phyloP scores from a whole-genome alignment of 805 yeast genomes.

The Wickerhamiella brachini region DNA sequence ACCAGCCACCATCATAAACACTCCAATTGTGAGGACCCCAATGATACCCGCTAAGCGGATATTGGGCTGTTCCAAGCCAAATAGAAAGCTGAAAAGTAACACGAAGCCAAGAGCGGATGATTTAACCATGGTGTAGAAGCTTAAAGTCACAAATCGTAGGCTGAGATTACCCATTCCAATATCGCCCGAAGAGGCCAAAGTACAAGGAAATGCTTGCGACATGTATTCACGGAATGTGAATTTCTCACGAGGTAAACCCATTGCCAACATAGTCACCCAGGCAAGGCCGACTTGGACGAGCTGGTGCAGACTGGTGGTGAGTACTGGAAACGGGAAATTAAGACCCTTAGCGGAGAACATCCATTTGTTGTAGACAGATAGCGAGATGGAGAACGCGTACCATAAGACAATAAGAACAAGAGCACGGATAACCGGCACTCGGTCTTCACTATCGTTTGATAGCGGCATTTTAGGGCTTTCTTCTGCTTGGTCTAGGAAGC shows the following conservation, averaged over 20 bases:
- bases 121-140: constrained; percentile 86
- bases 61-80: constrained; percentile 62
- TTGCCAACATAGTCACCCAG: constrained; percentile 29
- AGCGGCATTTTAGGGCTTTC: neutral
- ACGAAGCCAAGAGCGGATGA: constrained; percentile 84
- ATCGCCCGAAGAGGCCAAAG: constrained; percentile 81
- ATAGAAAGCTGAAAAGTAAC: constrained; percentile 69
- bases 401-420: constrained; percentile 17
- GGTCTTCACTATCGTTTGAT: neutral
- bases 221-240: constrained; percentile 21
- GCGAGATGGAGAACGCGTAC: constrained; percentile 27
- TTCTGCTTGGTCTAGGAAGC: neutral
- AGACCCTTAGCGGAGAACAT: constrained; percentile 74
- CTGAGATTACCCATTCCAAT: constrained; percentile 86
- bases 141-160: constrained; percentile 60
- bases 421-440: constrained; percentile 6
- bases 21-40: constrained; percentile 67
- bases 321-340: constrained; percentile 68
- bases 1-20: constrained; percentile 65
- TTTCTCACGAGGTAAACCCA: constrained; percentile 19
- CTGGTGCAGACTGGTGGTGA: constrained; percentile 80
- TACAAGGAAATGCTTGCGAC: constrained; percentile 61
- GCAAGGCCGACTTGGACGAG: constrained; percentile 47
- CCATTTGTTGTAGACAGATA: constrained; percentile 73
- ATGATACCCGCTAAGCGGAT: constrained; percentile 59